Evolutionary conservation across 1,284 basidiomycete genomes (phyloP), one percentile per base, ranked within the genome.

Genomic region (Pseudozyma sp.): DNA sequence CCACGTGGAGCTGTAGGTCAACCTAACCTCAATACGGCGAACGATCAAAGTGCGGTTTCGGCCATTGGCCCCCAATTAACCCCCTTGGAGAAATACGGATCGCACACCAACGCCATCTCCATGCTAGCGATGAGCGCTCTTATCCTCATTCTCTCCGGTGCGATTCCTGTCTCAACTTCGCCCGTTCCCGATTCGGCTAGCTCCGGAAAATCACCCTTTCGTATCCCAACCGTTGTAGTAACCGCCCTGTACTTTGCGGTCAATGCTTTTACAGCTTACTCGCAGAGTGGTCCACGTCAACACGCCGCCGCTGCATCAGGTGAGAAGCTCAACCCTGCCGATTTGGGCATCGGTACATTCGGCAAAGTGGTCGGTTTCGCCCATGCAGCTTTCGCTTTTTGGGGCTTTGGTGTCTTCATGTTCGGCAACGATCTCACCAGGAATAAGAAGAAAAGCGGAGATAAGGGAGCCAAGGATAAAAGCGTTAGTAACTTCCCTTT

Each of bases 401-500:
- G 74, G 74, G 74, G 74, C 1, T 58, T 70, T 5, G 66, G 56
- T 11, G 74, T 73, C n/a, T 63, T 73, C 19, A 63, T 77, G 63
- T 77, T 77, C 43, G 74, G 74, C 8, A 67, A 70, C 51, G 70
- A 77, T 49, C 19, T 73, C 14, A 73, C 74, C 0, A 53, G 66
- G 25, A 77, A 77, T 55, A 58, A 16, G 66, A 77, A 77, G 42
- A 77, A 77, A 57, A 60, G 62, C 0, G 74, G 74, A 3, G 63
- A 77, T 40, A 3, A 10, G 1, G 9, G 42, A 1, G 74, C 74
- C 4, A 70, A 70, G 50, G 74, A 77, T 44, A 67, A 97, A 42
- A 50, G 50, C 13, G 66, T 72, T 6, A 67, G 62, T 44, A 44
- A 38, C 1, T 77, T 73, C 40, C 74, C 74, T 3, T 77, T 77